Evolutionary conservation across 2,329 filamentous ascomycete genomes (phyloP), one percentile per base, ranked within the genome.

Genomic region (Amesomyces nigricolor): DNA sequence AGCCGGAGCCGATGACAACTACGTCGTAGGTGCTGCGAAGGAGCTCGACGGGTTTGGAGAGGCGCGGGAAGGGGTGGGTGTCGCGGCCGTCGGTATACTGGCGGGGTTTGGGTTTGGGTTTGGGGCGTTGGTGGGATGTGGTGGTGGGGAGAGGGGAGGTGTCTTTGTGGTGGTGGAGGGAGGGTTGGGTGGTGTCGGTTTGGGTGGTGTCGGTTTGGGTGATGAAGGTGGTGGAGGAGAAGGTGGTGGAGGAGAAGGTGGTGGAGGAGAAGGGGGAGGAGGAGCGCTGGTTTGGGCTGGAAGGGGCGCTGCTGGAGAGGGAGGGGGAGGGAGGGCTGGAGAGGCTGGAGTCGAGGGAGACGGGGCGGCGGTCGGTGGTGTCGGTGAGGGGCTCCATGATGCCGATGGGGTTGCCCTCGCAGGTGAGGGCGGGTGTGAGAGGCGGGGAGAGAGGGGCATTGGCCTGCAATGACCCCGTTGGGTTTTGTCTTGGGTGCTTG

Each of bases 1-100:
- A 88, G 1, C 85, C 85, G 9, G 83, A 86, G 1, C 85, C 85
- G 55, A 88, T 80, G 30, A 88, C 81, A 10, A 88, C 77, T 39
- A 79, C 79, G 68, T 88, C 85, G 61, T 88, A 88, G 6, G 71
- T 70, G 53, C 72, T 70, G 26, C 77, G 74, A 65, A 86, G 77
- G 26, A 83, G 69, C 64, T 83, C 78, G 11, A 85, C 75, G 0
- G 79, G 76, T 56, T 75, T 78, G 19, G 79, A 80, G 56, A 85
- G 77, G 1, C 80, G 74, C 1, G 80, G 80, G 58, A 76, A 82
- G 17, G 61, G 17, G 38, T 67, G 37, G 17, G n/a, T 16, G 47
- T 56, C 14, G 7, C 64, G 40, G 51, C 68, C 57, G 13, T 68
- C 68, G 11, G 62, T 62, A 56, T 68, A 69, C 19, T 60, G 61